Conservation (phyloP, 805 yeast species). For the Metschnikowia baotianmanensis region DNA sequence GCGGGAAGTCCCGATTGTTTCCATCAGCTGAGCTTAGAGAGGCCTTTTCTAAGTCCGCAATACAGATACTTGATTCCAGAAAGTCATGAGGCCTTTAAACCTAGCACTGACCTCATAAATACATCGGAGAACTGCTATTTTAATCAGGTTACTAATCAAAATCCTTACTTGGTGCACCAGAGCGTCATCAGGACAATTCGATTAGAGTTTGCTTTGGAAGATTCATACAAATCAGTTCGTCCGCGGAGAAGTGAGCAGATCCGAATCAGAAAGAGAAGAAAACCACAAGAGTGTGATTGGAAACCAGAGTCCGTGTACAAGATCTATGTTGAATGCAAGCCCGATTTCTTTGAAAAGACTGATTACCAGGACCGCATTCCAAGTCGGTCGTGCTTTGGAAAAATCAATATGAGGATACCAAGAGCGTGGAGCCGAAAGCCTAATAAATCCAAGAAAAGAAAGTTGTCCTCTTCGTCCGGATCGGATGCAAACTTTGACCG, state of each 20-base stretch:
- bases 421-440: conserved; percentile 38
- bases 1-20: conserved; percentile 6
- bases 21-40: conserved; percentile 7
- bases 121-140: conserved; percentile 10
- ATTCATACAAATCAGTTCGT: conserved; percentile 10
- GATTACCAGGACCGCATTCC: conserved; percentile 31
- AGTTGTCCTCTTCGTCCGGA: conserved; percentile 6
- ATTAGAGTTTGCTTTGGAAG: conserved; percentile 16
- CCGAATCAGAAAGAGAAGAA: conserved; percentile 15
- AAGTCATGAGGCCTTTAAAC: conserved; percentile 1
- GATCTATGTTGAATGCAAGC: conserved; percentile 22
- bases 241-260: conserved; percentile 7
- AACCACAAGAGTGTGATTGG: conserved; percentile 19
- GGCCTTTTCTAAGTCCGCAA: conserved; percentile 8
- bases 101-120: conserved; percentile 3
- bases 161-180: conserved; percentile 16
- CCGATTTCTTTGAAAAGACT: conserved; percentile 28
- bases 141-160: conserved; percentile 14
- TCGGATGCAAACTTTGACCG: conserved; percentile 5
- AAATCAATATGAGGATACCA: conserved; percentile 37
- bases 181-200: conserved; percentile 14
- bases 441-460: conserved; percentile 15
- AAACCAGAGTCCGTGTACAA: conserved; percentile 21
- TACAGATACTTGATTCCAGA: conserved; percentile 7
- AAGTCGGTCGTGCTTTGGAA: conserved; percentile 35